Evolutionary conservation across 2,329 filamentous ascomycete species (phyloP).

Genomic region (Epichloe brachyelytri): DNA sequence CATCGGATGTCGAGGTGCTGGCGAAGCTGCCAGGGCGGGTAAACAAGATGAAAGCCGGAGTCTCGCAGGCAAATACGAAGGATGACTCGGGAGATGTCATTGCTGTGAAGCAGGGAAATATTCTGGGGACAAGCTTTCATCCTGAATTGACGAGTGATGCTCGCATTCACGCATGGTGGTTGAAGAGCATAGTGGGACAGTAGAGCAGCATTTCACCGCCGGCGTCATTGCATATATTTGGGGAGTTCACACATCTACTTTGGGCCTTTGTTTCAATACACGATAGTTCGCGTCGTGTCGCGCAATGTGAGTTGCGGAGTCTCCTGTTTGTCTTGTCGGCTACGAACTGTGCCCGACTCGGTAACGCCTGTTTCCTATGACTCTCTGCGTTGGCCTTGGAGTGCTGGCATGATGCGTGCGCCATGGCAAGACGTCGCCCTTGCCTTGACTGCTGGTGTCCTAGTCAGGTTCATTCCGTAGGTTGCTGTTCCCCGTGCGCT

Average conservation of each 20-base stretch:
- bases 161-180: conserved; percentile 89
- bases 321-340: no score
- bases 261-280: no score
- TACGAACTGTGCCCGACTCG: no score
- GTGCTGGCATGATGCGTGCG: no score
- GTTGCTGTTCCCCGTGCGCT: no score
- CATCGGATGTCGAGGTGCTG: conserved; percentile 33
- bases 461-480: no score
- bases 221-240: neutral
- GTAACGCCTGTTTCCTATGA: no score
- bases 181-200: conserved; percentile 43
- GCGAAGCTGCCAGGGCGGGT: conserved; percentile 33
- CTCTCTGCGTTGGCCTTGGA: no score
- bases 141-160: conserved; percentile 82
- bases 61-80: conserved; percentile 24
- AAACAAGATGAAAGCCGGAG: conserved; percentile 23
- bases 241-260: neutral
- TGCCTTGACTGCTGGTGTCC: no score
- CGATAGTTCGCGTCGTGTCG: no score
- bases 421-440: no score
- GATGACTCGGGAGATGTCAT: conserved; percentile 62
- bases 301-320: no score
- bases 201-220: neutral
- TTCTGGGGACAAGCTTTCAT: conserved; percentile 91
- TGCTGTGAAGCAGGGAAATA: conserved; percentile 79